Percentiles rank a stretch among this genome's conserved stretches.
These are phyloP conservation scores for Penicillium simplicissimum DNA, from an alignment of 495 filamentous ascomycete species.

Conservation along the genomic window DNA sequence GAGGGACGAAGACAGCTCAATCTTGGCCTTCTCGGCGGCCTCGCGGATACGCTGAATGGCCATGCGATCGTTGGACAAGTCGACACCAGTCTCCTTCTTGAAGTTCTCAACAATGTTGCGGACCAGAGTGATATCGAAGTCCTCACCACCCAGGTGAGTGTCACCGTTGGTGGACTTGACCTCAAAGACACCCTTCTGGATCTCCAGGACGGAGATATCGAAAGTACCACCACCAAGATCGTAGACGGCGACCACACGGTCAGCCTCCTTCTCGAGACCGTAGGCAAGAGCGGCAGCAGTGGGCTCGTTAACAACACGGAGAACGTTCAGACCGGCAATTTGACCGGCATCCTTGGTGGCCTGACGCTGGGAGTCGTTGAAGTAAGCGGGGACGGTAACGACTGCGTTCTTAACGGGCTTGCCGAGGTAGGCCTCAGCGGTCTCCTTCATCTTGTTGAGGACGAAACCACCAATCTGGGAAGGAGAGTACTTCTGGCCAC, in stretches of 20 bases:
- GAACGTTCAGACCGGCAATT: conserved; percentile 91
- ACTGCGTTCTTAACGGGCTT: conserved; percentile 92
- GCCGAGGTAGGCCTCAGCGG: conserved; percentile 85
- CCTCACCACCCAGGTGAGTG: conserved; percentile 96
- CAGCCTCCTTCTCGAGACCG: conserved; percentile 89
- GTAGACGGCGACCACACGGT: conserved; percentile 91
- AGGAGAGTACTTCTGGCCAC: conserved; percentile 95
- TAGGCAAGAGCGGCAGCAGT: conserved; percentile 94
- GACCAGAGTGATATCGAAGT: conserved; percentile 96
- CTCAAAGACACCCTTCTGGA: conserved; percentile 97
- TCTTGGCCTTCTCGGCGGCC: conserved; percentile 99
- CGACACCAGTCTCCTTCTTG: conserved; percentile 93
- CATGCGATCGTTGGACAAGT: conserved; percentile 93
- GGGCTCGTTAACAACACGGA: conserved; percentile 96
- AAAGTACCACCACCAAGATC: conserved; percentile 99
- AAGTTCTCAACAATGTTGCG: conserved; percentile 93
- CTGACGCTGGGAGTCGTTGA: conserved; percentile 97
- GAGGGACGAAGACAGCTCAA: conserved; percentile 92
- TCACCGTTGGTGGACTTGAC: conserved; percentile 99
- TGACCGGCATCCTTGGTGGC: conserved; percentile 98
- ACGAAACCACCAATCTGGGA: conserved; percentile 98
- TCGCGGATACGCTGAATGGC: conserved; percentile 99
- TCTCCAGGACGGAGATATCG: conserved; percentile 96
- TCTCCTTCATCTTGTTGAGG: conserved; percentile 98
- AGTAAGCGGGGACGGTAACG: conserved; percentile 95